Conservation (phyloP, 2,329 filamentous ascomycete genomes). For the Venturia carpophila region DNA sequence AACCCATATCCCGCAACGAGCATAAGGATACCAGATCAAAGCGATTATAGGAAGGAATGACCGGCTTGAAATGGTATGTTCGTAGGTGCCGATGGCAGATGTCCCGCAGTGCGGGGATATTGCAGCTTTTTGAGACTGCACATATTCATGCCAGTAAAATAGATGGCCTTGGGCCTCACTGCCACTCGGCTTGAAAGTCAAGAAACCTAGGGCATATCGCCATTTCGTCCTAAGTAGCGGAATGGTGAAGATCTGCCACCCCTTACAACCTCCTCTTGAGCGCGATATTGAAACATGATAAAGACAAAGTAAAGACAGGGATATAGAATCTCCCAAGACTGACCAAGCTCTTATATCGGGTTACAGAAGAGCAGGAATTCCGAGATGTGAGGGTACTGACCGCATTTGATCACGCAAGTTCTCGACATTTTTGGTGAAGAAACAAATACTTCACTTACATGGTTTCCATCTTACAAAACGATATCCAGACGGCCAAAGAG, state of each 20-base stretch:
- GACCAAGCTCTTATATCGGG: not conserved
- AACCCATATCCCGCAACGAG: not conserved
- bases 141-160: not conserved
- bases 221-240: not conserved
- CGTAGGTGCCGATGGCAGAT: not conserved
- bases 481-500: not conserved
- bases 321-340: not conserved
- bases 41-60: not conserved
- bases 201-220: not conserved
- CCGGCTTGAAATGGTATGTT: not conserved
- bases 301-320: no score
- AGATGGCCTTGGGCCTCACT: not conserved
- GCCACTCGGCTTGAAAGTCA: not conserved
- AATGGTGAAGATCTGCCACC: not conserved
- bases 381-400: not conserved
- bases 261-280: not conserved
- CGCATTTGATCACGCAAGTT: not conserved
- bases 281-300: not conserved
- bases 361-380: not conserved
- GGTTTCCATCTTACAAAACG: not conserved
- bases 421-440: not conserved
- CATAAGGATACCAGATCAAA: not conserved
- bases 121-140: not conserved
- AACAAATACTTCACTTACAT: not conserved
- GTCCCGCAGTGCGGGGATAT: not conserved